A percentile compares a stretch with the other conserved stretches of the same genome.
Conservation (phyloP, 345 rosid species). For the Syzygium grande region DNA sequence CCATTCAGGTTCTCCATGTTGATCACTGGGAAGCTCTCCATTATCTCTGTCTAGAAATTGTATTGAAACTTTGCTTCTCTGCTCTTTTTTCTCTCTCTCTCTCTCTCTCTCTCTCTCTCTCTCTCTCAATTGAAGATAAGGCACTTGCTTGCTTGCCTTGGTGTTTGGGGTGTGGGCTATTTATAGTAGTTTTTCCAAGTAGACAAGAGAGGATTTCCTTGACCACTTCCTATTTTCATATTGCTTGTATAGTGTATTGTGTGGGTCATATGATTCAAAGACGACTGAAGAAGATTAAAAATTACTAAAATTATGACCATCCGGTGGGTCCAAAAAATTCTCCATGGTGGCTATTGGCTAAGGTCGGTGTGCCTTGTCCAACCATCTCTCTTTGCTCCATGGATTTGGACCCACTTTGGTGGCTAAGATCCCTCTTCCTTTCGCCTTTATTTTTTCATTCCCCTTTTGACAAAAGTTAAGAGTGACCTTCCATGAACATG, state of each 20-base stretch:
- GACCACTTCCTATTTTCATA: neutral
- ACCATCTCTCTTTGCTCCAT: neutral
- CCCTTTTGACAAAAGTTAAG: neutral
- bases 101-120: neutral
- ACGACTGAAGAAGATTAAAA: neutral
- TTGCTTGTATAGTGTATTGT: neutral
- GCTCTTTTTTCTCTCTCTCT: too few species aligned
- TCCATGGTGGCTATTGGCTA: neutral
- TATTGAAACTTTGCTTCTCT: neutral
- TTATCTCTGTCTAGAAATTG: neutral
- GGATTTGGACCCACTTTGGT: neutral
- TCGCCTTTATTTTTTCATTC: neutral
- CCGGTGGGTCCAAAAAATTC: too few species aligned
- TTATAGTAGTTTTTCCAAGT: neutral
- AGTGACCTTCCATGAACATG: neutral
- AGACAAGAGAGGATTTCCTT: neutral
- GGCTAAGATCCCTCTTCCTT: neutral
- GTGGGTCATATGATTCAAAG: neutral
- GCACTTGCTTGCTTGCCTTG: neutral
- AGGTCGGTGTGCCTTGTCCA: neutral
- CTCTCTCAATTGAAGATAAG: neutral
- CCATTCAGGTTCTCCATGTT: constrained; percentile 51
- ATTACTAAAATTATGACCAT: too few species aligned
- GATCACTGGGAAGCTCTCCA: constrained; percentile 25
- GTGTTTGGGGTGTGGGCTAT: neutral